These are phyloP conservation scores for Stromatinia cepivora DNA, from an alignment of 2,329 filamentous ascomycete genomes.

Conservation along the genomic window DNA sequence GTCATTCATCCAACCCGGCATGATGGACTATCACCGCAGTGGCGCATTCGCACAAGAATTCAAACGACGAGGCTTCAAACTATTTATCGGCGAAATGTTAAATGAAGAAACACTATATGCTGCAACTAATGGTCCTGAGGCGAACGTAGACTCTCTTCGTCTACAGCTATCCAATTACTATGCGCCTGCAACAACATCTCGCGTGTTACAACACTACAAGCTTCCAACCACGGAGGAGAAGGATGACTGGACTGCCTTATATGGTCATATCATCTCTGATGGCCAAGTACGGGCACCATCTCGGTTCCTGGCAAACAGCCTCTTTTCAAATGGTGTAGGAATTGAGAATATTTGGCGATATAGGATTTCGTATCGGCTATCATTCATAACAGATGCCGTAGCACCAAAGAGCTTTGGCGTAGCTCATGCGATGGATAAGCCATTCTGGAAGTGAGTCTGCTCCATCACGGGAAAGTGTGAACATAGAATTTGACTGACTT, in stretches of 20 bases:
- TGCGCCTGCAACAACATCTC: conserved; percentile 43
- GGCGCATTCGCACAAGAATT: conserved; percentile 45
- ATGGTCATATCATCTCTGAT: conserved; percentile 47
- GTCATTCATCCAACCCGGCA: conserved; percentile 44
- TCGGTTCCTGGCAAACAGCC: conserved; percentile 40
- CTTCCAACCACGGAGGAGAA: conserved; percentile 40
- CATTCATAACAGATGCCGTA: conserved; percentile 45
- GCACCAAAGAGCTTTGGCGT: conserved; percentile 43
- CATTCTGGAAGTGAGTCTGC: conserved; percentile 46
- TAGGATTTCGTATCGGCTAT: conserved; percentile 46
- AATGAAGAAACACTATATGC: conserved; percentile 50
- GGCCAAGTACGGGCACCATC: conserved; percentile 45
- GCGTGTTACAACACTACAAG: conserved; percentile 43
- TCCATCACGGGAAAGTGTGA: too few relatives aligned
- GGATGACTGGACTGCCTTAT: conserved; percentile 44
- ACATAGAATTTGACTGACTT: neutral
- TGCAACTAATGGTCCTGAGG: conserved; percentile 44
- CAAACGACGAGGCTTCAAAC: conserved; percentile 39
- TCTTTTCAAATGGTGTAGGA: conserved; percentile 41
- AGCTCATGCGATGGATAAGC: conserved; percentile 46
- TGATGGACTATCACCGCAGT: conserved; percentile 44
- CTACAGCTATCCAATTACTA: conserved; percentile 49
- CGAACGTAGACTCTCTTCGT: conserved; percentile 41
- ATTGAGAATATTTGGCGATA: conserved; percentile 46
- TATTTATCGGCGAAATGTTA: conserved; percentile 48